phyloP scores from a whole-genome alignment of 2,329 filamentous ascomycete genomes.

The Bisporella sp. region DNA sequence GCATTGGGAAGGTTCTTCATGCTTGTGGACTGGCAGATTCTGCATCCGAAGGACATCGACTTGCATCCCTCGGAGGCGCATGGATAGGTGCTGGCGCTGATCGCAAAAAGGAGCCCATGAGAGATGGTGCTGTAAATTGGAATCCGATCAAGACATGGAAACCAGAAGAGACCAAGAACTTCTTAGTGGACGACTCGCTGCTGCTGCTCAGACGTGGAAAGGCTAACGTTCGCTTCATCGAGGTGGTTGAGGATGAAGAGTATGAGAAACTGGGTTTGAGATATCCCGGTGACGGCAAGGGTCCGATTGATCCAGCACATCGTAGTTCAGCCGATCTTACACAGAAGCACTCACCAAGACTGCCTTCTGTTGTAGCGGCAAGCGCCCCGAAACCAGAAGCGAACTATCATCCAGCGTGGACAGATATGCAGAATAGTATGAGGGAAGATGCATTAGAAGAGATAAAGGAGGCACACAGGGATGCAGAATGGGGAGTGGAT shows the following conservation, averaged over 20 bases:
- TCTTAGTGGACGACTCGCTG: slow-evolving; percentile 50
- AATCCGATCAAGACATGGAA: slow-evolving; percentile 54
- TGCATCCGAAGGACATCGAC: slow-evolving; percentile 49
- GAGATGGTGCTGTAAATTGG: slow-evolving; percentile 49
- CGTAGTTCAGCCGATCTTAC: no score
- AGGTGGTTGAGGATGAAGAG: slow-evolving; percentile 50
- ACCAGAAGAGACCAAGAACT: slow-evolving; percentile 49
- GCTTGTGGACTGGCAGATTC: slow-evolving; percentile 53
- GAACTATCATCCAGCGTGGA: neutral
- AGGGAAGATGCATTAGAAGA: neutral
- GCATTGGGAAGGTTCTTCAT: slow-evolving; percentile 51
- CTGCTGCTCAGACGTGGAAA: slow-evolving; percentile 57
- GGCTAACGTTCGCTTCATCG: slow-evolving; percentile 54
- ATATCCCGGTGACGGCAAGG: neutral
- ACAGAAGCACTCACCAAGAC: neutral
- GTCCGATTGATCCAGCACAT: neutral
- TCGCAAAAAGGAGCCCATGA: slow-evolving; percentile 35
- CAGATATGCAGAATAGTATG: neutral
- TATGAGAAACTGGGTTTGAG: slow-evolving; percentile 6
- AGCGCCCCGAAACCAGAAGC: neutral
- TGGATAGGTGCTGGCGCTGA: slow-evolving; percentile 52
- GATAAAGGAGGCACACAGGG: neutral
- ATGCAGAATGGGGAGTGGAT: neutral
- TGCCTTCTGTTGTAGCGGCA: neutral
- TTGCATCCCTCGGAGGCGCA: slow-evolving; percentile 47